These are phyloP conservation scores for Malus orientalis DNA, from an alignment of 306 rosid species.

Conservation along the genomic window DNA sequence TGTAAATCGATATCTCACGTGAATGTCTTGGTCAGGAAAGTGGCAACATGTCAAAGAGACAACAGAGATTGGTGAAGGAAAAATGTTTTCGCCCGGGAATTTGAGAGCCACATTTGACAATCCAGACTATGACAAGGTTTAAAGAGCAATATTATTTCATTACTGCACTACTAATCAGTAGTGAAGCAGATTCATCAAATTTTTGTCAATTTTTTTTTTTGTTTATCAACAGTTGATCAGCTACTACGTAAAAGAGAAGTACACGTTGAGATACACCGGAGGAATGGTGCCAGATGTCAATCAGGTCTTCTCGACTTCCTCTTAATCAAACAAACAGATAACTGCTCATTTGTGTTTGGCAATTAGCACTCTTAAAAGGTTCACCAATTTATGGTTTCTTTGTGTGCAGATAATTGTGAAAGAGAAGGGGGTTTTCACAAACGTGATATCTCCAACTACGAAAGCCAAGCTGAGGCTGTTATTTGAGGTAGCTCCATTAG, in stretches of 20 bases:
- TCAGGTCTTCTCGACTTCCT: constrained; percentile 42
- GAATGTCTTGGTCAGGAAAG: constrained; percentile 55
- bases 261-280: constrained; percentile 96
- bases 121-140: constrained; percentile 70
- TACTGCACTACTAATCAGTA: neutral
- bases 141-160: neutral
- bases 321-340: neutral
- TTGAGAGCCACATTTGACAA: constrained; percentile 97
- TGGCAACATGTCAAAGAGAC: constrained; percentile 99
- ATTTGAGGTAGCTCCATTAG: constrained; percentile 98
- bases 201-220: neutral
- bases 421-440: constrained; percentile 92
- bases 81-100: constrained; percentile 94
- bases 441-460: constrained; percentile 79
- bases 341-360: neutral
- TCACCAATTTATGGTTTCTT: neutral
- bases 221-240: constrained; percentile 57
- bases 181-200: neutral
- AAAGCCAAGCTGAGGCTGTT: constrained; percentile 89
- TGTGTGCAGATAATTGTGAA: constrained; percentile 69
- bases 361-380: neutral
- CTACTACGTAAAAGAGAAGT: constrained; percentile 75
- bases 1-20: neutral
- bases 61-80: constrained; percentile 87
- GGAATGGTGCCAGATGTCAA: constrained; percentile 99